Base-by-base conservation (phyloP, 2,329 filamentous ascomycete species). In the Passalora sequoiae region DNA sequence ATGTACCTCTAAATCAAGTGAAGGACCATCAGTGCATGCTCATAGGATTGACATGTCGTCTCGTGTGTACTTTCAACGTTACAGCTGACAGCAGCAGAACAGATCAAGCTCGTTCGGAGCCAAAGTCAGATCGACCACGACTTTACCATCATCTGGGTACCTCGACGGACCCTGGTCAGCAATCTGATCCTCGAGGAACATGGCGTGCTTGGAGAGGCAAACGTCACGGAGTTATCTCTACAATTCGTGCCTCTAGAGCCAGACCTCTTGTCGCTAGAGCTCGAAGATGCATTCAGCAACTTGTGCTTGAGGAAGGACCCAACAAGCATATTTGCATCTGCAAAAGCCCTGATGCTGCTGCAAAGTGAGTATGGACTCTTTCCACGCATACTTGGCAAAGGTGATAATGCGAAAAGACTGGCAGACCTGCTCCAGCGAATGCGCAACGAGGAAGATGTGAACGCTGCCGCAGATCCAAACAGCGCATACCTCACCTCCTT, bases 71-170 rank as follows among this genome's bases (percentile, higher is more conserved):
- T 25, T 5, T 8, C 27, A 16, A 4, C 2, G 3, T 25, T 13
- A 15, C 19, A 13, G 40, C 50, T 53, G 27, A 53, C 25, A 12
- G 22, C 3, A 50, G 24, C 43, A 96, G 91, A 86, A 56, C 89
- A 97, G 71, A 89, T 97, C 58, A 91, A 89, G 65, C 83, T 86
- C 48, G 74, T 97, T 46, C 87, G 91, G 59, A 84, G 84, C 60
- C 88, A 92, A 66, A 89, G 85, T 62, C 84, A 88, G 60, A 86
- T 83, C 35, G 86, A 89, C 55, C 92, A 98, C 76, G 91, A 98
- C 58, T 95, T 97, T 63, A 91, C 89, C 51, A 84, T 98, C 57
- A 91, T 96, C 63, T 97, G 92, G 86, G 86, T 94, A 30, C 91
- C 94, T 4, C 81, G 92, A 45, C 84, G 92, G 49, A 97, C 92